phyloP scores from a whole-genome alignment of 2,329 filamentous ascomycete genomes.

The Botrytis sinoallii region DNA sequence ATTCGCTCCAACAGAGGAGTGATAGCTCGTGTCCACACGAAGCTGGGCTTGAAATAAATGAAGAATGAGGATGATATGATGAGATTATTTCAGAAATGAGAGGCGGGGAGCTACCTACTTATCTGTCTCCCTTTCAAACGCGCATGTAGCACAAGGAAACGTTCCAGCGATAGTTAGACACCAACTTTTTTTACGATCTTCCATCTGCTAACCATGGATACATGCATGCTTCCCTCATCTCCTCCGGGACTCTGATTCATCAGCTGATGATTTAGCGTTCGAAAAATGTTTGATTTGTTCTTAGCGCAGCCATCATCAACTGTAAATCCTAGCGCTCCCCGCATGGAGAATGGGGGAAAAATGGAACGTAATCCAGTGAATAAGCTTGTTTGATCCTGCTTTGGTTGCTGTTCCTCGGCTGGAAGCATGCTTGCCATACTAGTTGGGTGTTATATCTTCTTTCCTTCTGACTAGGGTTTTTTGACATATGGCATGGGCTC shows the following conservation, averaged over 20 bases:
- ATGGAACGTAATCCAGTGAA: conserved; percentile 3
- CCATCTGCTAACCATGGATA: neutral
- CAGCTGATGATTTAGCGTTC: conserved; percentile 14
- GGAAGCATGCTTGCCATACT: neutral
- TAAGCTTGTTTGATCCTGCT: neutral
- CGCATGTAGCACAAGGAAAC: neutral
- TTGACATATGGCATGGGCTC: neutral
- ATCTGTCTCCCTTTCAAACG: conserved; percentile 5
- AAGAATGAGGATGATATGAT: neutral
- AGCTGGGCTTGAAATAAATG: neutral
- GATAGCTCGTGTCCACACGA: neutral
- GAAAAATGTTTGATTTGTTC: neutral
- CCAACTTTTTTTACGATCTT: neutral
- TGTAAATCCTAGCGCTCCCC: conserved; percentile 1
- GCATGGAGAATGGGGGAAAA: conserved; percentile 5
- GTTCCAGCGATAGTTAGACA: neutral
- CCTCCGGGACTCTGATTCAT: neutral
- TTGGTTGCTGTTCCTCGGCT: neutral
- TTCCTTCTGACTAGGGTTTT: neutral
- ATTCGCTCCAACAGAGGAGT: neutral
- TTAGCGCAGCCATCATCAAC: neutral
- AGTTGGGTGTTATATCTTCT: neutral
- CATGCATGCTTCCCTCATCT: neutral
- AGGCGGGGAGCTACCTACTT: neutral
- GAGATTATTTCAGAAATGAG: neutral